A percentile compares a stretch with the other conserved stretches of the same genome.
phyloP scores from a whole-genome alignment of 2,329 filamentous ascomycete genomes.

The Ascochyta lentis region DNA sequence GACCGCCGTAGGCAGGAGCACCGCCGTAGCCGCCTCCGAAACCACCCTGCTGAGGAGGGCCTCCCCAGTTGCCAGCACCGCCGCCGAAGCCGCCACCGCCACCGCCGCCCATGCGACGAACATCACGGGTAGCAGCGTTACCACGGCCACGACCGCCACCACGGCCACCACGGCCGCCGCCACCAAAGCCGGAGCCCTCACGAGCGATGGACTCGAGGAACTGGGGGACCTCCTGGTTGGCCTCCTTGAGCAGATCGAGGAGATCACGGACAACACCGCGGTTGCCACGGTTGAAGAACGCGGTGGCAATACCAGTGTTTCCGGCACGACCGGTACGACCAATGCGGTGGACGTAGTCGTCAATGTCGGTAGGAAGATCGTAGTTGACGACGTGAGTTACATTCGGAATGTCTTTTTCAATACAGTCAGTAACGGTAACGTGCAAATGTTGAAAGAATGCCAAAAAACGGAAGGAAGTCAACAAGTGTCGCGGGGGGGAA shows the following conservation, averaged over 20 bases:
- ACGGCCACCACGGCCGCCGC: constrained; percentile 70
- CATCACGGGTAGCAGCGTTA: constrained; percentile 77
- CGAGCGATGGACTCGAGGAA: constrained; percentile 98
- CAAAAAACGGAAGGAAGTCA: not conserved
- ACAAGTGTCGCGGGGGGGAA: not conserved
- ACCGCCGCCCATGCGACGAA: constrained; percentile 67
- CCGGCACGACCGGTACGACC: constrained; percentile 99
- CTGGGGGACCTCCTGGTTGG: constrained; percentile 91
- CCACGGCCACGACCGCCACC: constrained; percentile 76
- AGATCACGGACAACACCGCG: constrained; percentile 96
- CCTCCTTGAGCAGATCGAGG: constrained; percentile 97
- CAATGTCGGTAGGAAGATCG: constrained; percentile 97
- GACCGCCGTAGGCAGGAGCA: constrained; percentile 67
- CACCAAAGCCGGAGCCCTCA: constrained; percentile 82
- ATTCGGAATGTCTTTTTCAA: constrained; percentile 79
- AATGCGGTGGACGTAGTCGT: constrained; percentile 98
- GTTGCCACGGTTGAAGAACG: constrained; percentile 99
- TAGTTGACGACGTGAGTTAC: constrained; percentile 99
- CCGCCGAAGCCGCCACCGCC: constrained; percentile 65
- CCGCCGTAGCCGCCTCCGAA: constrained; percentile 52
- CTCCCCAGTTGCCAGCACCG: constrained; percentile 53
- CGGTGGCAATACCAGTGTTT: constrained; percentile 97
- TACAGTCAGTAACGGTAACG: not conserved
- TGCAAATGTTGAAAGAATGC: too few relatives aligned
- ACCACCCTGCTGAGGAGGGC: constrained; percentile 36